These are phyloP conservation scores for Rhodofomes roseus DNA, from an alignment of 1,284 basidiomycete genomes.

Conservation along the genomic window DNA sequence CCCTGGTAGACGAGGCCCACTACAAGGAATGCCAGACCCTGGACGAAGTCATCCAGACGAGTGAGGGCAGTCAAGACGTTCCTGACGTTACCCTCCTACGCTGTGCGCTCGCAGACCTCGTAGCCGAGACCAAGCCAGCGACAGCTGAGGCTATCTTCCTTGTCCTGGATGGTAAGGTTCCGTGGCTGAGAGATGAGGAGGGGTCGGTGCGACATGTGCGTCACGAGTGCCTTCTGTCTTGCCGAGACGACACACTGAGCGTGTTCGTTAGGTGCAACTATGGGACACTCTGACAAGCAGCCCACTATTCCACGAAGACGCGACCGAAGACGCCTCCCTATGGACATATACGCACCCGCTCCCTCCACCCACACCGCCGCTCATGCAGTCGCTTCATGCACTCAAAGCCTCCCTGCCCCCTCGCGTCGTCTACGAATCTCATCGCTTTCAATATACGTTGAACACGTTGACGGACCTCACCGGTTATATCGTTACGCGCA, in stretches of 20 bases:
- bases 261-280: conserved; percentile 41
- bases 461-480: conserved; percentile 60
- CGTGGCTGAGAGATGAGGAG: conserved; percentile 51
- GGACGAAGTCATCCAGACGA: conserved; percentile 39
- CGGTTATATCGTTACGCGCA: conserved; percentile 61
- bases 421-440: conserved; percentile 15
- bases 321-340: conserved; percentile 28
- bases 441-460: conserved; percentile 47
- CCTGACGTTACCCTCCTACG: conserved; percentile 55
- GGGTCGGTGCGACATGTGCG: conserved; percentile 51
- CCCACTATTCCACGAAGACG: conserved; percentile 40
- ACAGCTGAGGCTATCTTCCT: conserved; percentile 58
- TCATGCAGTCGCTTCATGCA: conserved; percentile 42
- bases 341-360: conserved; percentile 53
- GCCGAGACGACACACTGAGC: background rate
- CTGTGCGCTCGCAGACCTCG: conserved; percentile 52
- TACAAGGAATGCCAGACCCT: conserved; percentile 46
- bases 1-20: conserved; percentile 43
- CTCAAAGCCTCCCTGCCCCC: conserved; percentile 45
- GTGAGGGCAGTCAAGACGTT: conserved; percentile 34
- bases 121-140: conserved; percentile 37
- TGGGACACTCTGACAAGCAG: conserved; percentile 58
- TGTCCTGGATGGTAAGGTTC: conserved; percentile 49
- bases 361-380: conserved; percentile 37
- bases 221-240: background rate